phyloP scores from a whole-genome alignment of 208 protist species.

The Naegleria lovaniensis region DNA sequence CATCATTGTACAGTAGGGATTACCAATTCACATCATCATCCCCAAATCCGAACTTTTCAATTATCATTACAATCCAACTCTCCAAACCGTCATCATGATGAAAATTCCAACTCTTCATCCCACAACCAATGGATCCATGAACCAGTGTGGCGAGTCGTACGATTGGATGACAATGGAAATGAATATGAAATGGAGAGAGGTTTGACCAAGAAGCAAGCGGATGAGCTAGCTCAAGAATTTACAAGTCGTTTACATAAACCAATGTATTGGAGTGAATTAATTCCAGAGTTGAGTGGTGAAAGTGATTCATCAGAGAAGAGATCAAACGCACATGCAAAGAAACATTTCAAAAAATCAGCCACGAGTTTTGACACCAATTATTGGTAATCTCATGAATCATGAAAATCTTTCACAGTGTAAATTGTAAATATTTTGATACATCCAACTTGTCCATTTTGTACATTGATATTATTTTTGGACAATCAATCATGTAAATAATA shows the following conservation, averaged over 20 bases:
- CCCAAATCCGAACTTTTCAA: no score
- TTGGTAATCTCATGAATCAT: not conserved
- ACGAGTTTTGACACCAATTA: not conserved
- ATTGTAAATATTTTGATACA: no score
- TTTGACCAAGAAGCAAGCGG: not conserved
- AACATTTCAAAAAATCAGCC: not conserved
- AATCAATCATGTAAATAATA: no score
- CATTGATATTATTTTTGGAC: no score
- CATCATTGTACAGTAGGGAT: no score
- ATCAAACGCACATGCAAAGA: not conserved
- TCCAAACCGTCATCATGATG: no score
- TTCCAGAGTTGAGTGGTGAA: not conserved
- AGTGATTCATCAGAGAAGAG: not conserved
- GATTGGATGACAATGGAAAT: not conserved
- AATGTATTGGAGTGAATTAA: not conserved
- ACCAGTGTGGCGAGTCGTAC: not conserved
- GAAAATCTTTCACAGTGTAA: no score
- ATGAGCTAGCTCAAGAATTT: not conserved
- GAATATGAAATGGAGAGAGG: not conserved
- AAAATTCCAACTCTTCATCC: no score
- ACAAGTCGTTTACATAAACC: not conserved
- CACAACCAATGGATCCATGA: not conserved
- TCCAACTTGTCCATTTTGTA: no score
- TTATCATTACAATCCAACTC: no score
- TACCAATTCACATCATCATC: no score